Evolutionary conservation across 2,329 filamentous ascomycete species (phyloP).

Genomic region (Stemphylium beticola): DNA sequence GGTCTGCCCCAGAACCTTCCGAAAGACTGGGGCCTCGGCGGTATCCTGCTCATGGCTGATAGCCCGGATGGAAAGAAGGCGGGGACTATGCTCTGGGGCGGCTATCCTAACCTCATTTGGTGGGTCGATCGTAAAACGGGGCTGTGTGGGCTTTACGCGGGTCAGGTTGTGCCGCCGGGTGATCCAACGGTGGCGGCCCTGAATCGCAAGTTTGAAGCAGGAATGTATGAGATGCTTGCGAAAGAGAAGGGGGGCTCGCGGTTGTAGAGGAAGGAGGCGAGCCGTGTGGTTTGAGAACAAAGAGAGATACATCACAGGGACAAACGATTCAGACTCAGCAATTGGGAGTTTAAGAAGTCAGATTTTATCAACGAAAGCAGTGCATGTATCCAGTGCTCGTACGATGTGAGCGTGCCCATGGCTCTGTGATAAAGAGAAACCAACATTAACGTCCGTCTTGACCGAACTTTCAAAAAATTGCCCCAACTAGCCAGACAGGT

Average conservation of each 20-base stretch:
- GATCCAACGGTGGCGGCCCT: constrained; percentile 28
- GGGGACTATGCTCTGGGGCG: constrained; percentile 44
- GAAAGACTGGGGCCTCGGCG: constrained; percentile 43
- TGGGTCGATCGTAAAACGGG: constrained; percentile 43
- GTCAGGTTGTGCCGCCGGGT: constrained; percentile 39
- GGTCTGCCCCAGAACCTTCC: constrained; percentile 18
- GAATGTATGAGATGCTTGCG: background rate
- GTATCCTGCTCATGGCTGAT: constrained; percentile 33
- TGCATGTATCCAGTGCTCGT: background rate
- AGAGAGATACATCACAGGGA: too few relatives aligned
- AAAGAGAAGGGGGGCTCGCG: background rate
- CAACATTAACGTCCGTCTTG: too few relatives aligned
- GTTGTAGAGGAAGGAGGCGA: background rate
- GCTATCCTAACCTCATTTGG: constrained; percentile 43
- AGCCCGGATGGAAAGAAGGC: constrained; percentile 28
- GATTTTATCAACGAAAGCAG: background rate
- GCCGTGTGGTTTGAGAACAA: background rate
- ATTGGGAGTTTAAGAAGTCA: background rate
- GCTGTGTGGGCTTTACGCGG: constrained; percentile 38
- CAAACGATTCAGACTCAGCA: background rate
- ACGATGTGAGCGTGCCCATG: background rate
- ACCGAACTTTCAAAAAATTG: too few relatives aligned
- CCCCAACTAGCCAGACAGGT: too few relatives aligned
- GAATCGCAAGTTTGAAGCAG: constrained; percentile 28
- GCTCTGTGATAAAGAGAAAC: too few relatives aligned